Evolutionary conservation across 2,329 filamentous ascomycete species (phyloP), one percentile per base, ranked within the genome.

Genomic region (Amauroascus verrucosus): DNA sequence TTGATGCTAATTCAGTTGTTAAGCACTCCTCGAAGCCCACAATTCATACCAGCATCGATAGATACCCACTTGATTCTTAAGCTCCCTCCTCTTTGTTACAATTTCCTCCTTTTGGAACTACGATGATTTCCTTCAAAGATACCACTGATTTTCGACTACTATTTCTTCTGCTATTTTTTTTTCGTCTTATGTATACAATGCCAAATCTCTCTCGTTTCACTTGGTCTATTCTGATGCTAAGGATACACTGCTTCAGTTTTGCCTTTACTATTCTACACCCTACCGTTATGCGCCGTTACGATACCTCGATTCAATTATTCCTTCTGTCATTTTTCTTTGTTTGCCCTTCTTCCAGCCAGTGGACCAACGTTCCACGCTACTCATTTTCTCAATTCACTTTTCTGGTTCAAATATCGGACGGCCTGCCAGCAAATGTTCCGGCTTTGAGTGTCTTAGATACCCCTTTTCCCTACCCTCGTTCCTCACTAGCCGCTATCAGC

Each of bases 21-120:
- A 55, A 74, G 71, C 70, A 57, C 69, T 74, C 57, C 58, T 71
- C 60, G 62, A 72, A 53, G 71, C 71, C 52, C 68, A 74, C 62
- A 62, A 51, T 41, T 61, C 64, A 41, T 65, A 51, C 20, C 41
- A 32, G 6, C 28, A 46, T 37, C 50, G 50, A 26, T 52, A 46
- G 37, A 20, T 32, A 24, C 32, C 20, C n/a, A 37, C 18, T 47
- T 32, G 13, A 45, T 35, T 37, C 6, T 32, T 9, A 3, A 9
- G 24, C 18, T 7, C 16, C 8, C 38, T 53, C n/a, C 37, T n/a
- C 7, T 28, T 26, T 51, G 16, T 22, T 47, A 14, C 28, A 48
- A 37, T 38, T 37, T 55, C 14, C 16, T 22, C 41, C 14, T 48
- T n/a, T 26, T 24, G 22, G 48, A 43, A 28, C n/a, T n/a, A 40